Evolutionary conservation across 306 rosid genomes (phyloP).

Genomic region (Gastrolobium villosum): DNA sequence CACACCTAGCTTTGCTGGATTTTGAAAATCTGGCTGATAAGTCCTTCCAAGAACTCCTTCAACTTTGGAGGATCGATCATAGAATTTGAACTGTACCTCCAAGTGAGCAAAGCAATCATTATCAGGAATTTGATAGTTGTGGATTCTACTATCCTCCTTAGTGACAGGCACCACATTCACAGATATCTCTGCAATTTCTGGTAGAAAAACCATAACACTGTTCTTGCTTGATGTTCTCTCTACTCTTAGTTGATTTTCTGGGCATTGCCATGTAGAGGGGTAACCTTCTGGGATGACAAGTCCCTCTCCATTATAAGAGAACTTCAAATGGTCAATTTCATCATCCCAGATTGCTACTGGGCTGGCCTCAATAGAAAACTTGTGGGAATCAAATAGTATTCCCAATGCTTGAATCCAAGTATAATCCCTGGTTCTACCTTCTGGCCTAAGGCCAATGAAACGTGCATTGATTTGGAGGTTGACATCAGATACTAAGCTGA

Average conservation of each 20-base stretch:
- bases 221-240: constrained; percentile 77
- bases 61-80: constrained; percentile 66
- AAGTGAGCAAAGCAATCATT: constrained; percentile 82
- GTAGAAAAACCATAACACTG: constrained; percentile 60
- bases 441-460: constrained; percentile 80
- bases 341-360: constrained; percentile 62
- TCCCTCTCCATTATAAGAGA: constrained; percentile 61
- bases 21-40: constrained; percentile 78
- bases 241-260: constrained; percentile 52
- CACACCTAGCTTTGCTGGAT: constrained; percentile 79
- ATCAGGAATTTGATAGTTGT: constrained; percentile 75
- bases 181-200: constrained; percentile 68
- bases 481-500: constrained; percentile 71
- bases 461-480: constrained; percentile 81
- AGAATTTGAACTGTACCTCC: constrained; percentile 88
- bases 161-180: constrained; percentile 82
- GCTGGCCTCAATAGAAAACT: constrained; percentile 70
- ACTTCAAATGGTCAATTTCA: constrained; percentile 63
- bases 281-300: constrained; percentile 62
- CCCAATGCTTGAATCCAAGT: constrained; percentile 94
- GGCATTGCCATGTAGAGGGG: constrained; percentile 64
- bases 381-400: constrained; percentile 63
- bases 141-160: constrained; percentile 79
- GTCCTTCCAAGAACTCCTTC: constrained; percentile 95
- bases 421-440: constrained; percentile 68